Evolutionary conservation across 768 basidiomycete genomes (phyloP).

Genomic region (Termitomyces sp.): DNA sequence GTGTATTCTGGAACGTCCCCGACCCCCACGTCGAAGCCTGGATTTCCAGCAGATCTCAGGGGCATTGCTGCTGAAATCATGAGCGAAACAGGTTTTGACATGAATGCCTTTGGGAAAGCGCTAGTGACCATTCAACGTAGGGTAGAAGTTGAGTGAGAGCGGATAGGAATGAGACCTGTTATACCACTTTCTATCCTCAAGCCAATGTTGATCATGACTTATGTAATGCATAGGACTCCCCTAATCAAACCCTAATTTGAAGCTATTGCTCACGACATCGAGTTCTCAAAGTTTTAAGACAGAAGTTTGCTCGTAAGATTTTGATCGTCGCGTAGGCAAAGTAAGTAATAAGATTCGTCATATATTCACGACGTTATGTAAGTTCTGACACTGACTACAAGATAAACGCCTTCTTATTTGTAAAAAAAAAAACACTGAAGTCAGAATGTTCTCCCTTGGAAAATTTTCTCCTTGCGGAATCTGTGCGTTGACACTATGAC

Average conservation of each 20-base stretch:
- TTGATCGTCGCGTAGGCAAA: too few species aligned
- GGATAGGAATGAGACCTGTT: not conserved
- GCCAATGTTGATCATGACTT: not conserved
- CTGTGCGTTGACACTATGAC: not conserved
- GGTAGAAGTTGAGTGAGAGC: not conserved
- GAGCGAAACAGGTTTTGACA: constrained; percentile 14
- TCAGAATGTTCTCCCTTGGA: not conserved
- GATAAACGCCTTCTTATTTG: not conserved
- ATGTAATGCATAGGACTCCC: not conserved
- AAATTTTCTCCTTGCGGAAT: not conserved
- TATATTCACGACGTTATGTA: not conserved
- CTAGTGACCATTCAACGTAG: constrained; percentile 8
- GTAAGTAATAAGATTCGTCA: too few species aligned
- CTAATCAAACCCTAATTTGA: not conserved
- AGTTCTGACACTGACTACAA: not conserved
- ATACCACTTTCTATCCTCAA: not conserved
- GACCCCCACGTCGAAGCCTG: not conserved
- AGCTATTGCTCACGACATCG: not conserved
- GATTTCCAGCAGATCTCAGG: not conserved
- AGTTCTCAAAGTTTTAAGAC: not conserved
- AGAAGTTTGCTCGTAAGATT: not conserved
- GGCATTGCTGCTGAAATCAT: constrained; percentile 8
- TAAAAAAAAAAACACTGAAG: not conserved
- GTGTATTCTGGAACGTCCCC: constrained; percentile 12
- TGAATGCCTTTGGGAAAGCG: constrained; percentile 10